Evolutionary conservation across 805 yeast species (phyloP).

Genomic region (Pichia heedii): DNA sequence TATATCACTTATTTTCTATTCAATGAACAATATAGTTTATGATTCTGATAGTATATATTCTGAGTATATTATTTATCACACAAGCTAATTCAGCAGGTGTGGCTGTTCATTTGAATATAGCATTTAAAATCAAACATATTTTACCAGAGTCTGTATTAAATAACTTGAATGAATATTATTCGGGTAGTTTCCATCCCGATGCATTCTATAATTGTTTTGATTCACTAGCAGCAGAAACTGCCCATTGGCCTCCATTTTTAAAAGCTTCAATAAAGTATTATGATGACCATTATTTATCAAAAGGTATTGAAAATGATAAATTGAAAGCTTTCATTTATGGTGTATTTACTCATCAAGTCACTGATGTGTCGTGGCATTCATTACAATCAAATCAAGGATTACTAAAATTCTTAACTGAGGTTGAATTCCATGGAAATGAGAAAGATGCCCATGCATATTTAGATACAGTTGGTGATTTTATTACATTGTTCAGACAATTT

Average conservation of each 20-base stretch:
- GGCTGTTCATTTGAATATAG: slow-evolving; percentile 29
- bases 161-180: slow-evolving; percentile 28
- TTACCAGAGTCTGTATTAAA: slow-evolving; percentile 29
- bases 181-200: slow-evolving; percentile 66
- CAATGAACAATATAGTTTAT: too few relatives aligned
- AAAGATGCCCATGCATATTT: slow-evolving; percentile 43
- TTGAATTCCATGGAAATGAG: slow-evolving; percentile 46
- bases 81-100: slow-evolving; percentile 18
- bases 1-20: too few relatives aligned
- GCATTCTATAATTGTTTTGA: slow-evolving; percentile 55
- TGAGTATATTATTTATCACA: not conserved
- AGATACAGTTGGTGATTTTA: slow-evolving; percentile 60
- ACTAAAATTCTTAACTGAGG: slow-evolving; percentile 37
- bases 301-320: slow-evolving; percentile 15
- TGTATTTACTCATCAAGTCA: slow-evolving; percentile 49
- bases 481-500: slow-evolving; percentile 34
- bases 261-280: slow-evolving; percentile 37
- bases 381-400: slow-evolving; percentile 46
- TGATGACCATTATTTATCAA: slow-evolving; percentile 14
- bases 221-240: slow-evolving; percentile 46
- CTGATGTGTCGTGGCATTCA: slow-evolving; percentile 66
- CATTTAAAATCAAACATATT: slow-evolving; percentile 23
- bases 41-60: not conserved
- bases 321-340: slow-evolving; percentile 53
- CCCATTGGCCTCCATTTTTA: slow-evolving; percentile 67